Conservation (phyloP, 306 rosid species). For the Echinosophora koreensis region DNA sequence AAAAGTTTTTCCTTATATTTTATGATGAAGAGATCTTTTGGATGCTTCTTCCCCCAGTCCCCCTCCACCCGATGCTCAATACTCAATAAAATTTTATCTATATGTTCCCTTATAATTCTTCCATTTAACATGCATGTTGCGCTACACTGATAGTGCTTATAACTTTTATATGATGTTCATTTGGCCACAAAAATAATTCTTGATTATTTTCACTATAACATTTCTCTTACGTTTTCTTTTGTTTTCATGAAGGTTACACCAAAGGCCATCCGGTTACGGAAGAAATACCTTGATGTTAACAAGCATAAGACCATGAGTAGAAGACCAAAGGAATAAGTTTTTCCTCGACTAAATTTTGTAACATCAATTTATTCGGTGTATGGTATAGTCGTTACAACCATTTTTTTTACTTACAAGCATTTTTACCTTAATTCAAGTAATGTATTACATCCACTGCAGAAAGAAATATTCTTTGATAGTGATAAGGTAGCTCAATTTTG, state of each 20-base stretch:
- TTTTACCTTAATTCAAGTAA: conserved; percentile 48
- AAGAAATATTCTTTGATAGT: conserved; percentile 49
- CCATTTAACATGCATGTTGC: background rate
- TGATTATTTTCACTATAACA: conserved; percentile 10
- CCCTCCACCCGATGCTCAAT: conserved; percentile 4
- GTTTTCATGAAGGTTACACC: conserved; percentile 81
- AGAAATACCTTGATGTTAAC: conserved; percentile 87
- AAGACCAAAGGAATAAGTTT: conserved; percentile 58
- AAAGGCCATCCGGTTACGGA: conserved; percentile 83
- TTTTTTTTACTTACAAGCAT: conserved; percentile 1
- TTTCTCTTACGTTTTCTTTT: conserved; percentile 12
- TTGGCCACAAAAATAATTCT: background rate
- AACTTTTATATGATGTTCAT: background rate
- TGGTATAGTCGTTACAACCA: conserved; percentile 39
- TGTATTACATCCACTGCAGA: conserved; percentile 31
- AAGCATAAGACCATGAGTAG: conserved; percentile 91
- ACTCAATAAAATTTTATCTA: background rate
- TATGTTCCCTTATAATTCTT: conserved; percentile 3
- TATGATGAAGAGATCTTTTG: background rate
- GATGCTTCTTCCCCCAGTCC: background rate
- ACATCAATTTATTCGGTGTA: conserved; percentile 35
- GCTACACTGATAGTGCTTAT: conserved; percentile 5
- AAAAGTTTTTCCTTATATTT: background rate
- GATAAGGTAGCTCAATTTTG: too few relatives aligned
- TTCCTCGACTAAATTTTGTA: conserved; percentile 51